Conservation (phyloP, 2,329 filamentous ascomycete species). For the Trichophyton verrucosum region DNA sequence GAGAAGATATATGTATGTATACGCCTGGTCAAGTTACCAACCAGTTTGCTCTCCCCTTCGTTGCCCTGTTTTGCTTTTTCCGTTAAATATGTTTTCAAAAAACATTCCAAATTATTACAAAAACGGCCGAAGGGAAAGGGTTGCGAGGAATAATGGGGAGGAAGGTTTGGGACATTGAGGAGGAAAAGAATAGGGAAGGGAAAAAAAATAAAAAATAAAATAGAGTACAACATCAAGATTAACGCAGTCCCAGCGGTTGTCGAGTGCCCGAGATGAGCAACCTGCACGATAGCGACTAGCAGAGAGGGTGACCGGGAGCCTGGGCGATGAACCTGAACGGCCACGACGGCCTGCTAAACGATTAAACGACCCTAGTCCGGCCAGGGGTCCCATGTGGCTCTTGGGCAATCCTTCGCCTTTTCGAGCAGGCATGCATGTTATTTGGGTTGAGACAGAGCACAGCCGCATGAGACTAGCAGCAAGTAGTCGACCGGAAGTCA, state of each 20-base stretch:
- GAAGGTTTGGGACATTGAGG: background rate
- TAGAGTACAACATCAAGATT: background rate
- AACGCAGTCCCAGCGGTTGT: background rate
- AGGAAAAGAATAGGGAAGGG: background rate
- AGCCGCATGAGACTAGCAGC: background rate
- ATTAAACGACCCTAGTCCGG: background rate
- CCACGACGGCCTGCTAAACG: background rate
- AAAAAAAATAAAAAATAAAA: background rate
- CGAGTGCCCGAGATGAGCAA: background rate
- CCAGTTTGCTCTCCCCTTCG: background rate
- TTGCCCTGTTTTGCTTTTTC: background rate
- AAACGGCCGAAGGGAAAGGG: background rate
- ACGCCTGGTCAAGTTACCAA: background rate
- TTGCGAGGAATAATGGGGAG: slow-evolving; percentile 1
- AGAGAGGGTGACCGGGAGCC: background rate
- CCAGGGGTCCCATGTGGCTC: slow-evolving; percentile 1
- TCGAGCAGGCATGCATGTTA: background rate
- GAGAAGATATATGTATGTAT: background rate
- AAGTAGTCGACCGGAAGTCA: background rate
- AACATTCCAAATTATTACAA: slow-evolving; percentile 3
- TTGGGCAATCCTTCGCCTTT: background rate
- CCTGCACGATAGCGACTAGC: background rate
- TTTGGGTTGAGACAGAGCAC: slow-evolving; percentile 2
- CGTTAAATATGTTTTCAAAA: background rate
- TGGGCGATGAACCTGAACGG: background rate